These are phyloP conservation scores for Ganoderma multipileum DNA, from an alignment of 1,284 basidiomycete species.

Conservation along the genomic window DNA sequence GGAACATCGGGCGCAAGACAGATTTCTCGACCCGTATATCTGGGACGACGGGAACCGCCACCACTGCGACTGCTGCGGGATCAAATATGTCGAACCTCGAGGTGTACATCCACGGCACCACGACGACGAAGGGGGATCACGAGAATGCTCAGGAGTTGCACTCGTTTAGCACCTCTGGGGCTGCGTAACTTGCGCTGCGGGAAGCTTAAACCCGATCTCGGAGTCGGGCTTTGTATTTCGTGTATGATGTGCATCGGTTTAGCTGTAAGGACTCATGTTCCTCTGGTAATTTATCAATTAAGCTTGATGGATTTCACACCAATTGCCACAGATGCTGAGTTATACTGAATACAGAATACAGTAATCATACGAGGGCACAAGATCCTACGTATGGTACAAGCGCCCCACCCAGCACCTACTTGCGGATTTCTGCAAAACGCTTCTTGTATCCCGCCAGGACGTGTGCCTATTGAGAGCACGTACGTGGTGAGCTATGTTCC, in stretches of 20 bases:
- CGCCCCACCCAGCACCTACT: background rate
- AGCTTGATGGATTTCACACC: background rate
- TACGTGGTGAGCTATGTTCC: background rate
- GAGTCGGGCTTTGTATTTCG: background rate
- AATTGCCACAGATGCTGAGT: background rate
- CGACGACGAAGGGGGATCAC: background rate
- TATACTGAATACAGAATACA: background rate
- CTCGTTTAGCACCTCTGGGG: background rate
- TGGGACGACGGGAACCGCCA: background rate
- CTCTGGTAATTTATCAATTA: background rate
- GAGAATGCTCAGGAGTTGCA: slow-evolving; percentile 3
- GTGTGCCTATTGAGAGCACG: background rate
- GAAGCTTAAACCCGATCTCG: too few relatives aligned
- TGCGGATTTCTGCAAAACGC: background rate
- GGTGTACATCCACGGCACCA: slow-evolving; percentile 10
- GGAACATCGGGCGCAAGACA: slow-evolving; percentile 9
- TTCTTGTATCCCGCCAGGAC: background rate
- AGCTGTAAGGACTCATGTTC: background rate
- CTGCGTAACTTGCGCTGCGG: background rate
- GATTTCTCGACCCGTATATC: background rate
- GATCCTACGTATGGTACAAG: background rate
- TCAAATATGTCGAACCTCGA: background rate
- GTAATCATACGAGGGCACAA: background rate
- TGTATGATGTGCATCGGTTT: background rate
- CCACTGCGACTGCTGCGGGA: slow-evolving; percentile 1